phyloP scores from a whole-genome alignment of 163 green algal species.

The Chloroidium sp. region DNA sequence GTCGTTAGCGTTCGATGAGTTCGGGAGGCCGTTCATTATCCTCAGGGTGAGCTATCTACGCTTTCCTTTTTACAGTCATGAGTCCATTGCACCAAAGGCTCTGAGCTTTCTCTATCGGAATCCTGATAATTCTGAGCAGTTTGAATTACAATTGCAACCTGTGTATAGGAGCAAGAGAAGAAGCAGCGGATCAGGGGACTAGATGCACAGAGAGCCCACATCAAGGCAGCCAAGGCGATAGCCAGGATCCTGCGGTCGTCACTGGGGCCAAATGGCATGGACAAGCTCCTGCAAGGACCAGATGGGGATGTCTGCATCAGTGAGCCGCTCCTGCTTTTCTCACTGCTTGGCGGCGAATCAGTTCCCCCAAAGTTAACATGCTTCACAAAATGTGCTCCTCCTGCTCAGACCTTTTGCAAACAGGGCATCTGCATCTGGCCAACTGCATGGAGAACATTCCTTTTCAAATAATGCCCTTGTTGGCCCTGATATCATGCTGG shows the following conservation, averaged over 20 bases:
- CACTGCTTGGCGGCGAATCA: too few relatives aligned
- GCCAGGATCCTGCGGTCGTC: conserved; percentile 81
- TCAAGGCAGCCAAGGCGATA: conserved; percentile 89
- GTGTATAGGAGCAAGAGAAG: conserved; percentile 79
- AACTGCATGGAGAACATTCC: too few relatives aligned
- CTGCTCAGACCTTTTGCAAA: too few relatives aligned
- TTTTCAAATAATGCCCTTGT: too few relatives aligned
- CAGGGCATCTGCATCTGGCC: too few relatives aligned
- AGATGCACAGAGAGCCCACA: conserved; percentile 94
- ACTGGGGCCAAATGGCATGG: conserved; percentile 98
- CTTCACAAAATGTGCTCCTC: too few relatives aligned
- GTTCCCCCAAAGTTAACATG: too few relatives aligned
- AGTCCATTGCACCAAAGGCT: neutral
- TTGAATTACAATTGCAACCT: neutral
- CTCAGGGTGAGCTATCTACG: conserved; percentile 47
- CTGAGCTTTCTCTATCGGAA: too few relatives aligned
- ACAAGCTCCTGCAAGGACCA: conserved; percentile 97
- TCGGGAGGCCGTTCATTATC: conserved; percentile 95
- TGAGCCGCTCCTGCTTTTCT: conserved; percentile 32
- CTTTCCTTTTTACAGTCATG: neutral
- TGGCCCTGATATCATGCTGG: neutral
- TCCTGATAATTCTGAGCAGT: conserved; percentile 3
- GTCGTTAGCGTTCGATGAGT: conserved; percentile 94
- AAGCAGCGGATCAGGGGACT: conserved; percentile 82
- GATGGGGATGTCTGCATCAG: conserved; percentile 98